phyloP scores from a whole-genome alignment of 148 eudicot species.

The Linanthus parryae region DNA sequence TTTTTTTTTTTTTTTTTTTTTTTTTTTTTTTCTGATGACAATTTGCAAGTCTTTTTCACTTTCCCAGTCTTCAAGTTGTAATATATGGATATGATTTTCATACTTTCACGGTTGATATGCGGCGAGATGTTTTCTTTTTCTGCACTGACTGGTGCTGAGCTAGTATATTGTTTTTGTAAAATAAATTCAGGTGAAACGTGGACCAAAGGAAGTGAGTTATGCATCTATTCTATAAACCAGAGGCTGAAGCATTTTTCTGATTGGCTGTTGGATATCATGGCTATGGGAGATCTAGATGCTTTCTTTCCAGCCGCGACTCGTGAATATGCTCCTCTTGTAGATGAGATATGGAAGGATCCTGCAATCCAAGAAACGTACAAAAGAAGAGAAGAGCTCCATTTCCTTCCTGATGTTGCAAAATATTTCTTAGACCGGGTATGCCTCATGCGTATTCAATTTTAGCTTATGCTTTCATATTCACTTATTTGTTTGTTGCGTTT shows the following conservation, averaged over 20 bases:
- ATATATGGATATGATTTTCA: background rate
- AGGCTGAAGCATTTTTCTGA: conserved; percentile 33
- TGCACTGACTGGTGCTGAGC: no score
- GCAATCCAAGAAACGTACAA: conserved; percentile 42
- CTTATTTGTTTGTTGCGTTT: no score
- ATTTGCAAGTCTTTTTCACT: no score
- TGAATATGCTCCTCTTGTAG: conserved; percentile 32
- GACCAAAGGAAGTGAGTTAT: conserved; percentile 13
- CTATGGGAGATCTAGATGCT: conserved; percentile 27
- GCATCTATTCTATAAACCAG: conserved; percentile 26
- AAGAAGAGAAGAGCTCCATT: conserved; percentile 27
- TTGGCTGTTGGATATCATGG: conserved; percentile 31
- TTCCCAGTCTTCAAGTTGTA: background rate
- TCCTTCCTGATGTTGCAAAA: conserved; percentile 32
- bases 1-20: no score
- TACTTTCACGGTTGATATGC: background rate
- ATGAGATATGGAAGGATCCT: conserved; percentile 34
- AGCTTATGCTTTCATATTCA: no score
- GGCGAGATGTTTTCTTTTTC: no score
- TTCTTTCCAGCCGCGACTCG: conserved; percentile 40
- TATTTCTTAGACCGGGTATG: conserved; percentile 33
- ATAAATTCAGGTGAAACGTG: conserved; percentile 16
- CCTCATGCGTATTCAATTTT: background rate
- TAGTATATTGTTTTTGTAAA: background rate
- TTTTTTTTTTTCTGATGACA: no score